phyloP scores from a whole-genome alignment of 108 stramenopile species.

The Nitzschia palea region DNA sequence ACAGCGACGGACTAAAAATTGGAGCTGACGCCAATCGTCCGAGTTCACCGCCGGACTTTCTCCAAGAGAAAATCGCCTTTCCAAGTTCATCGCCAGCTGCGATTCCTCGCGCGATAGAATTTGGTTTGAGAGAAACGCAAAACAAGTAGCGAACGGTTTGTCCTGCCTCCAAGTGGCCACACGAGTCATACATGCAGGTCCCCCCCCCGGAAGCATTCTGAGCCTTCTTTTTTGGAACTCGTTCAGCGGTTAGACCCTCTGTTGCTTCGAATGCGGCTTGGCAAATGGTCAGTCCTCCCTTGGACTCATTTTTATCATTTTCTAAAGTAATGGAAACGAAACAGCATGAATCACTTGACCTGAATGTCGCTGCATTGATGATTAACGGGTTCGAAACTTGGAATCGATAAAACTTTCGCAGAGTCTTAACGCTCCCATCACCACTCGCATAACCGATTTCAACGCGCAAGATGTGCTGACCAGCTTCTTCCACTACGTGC shows the following conservation, averaged over 20 bases:
- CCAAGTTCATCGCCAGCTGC: conserved; percentile 80
- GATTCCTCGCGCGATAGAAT: conserved; percentile 48
- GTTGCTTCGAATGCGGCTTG: conserved; percentile 54
- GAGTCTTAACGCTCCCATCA: conserved; percentile 58
- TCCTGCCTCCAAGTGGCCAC: conserved; percentile 63
- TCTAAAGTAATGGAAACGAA: conserved; percentile 63
- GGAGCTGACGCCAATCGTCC: conserved; percentile 58
- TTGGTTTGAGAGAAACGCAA: conserved; percentile 41
- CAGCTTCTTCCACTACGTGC: conserved; percentile 72
- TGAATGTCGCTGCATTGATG: conserved; percentile 41
- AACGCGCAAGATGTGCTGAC: conserved; percentile 82
- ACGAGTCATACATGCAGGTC: conserved; percentile 52
- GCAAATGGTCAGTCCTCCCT: conserved; percentile 49
- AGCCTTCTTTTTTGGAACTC: conserved; percentile 15
- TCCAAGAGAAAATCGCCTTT: conserved; percentile 63
- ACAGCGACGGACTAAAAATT: conserved; percentile 50
- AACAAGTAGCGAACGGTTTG: conserved; percentile 67
- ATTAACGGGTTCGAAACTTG: conserved; percentile 68
- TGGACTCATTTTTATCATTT: conserved; percentile 44
- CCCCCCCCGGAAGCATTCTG: neutral
- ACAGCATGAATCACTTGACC: conserved; percentile 61
- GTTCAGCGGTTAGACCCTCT: conserved; percentile 52
- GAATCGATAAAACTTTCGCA: conserved; percentile 88
- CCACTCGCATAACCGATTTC: conserved; percentile 66
- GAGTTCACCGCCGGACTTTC: conserved; percentile 79